These are phyloP conservation scores for Zoysia pacifica DNA, from an alignment of 176 grass and related monocot species.

Conservation along the genomic window DNA sequence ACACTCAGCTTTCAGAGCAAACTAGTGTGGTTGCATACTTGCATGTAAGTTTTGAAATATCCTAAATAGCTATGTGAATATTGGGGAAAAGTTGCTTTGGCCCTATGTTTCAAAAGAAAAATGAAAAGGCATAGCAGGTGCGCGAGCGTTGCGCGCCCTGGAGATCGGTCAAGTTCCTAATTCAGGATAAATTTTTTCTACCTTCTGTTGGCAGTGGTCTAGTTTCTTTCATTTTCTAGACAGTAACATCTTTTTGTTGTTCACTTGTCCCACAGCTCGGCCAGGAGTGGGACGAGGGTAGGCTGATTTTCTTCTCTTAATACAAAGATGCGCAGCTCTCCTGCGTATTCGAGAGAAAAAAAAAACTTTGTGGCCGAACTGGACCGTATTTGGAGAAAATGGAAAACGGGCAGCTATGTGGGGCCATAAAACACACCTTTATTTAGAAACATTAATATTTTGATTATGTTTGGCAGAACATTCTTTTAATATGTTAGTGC, in stretches of 20 bases:
- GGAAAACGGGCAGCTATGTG: not conserved
- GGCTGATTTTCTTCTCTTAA: too few species aligned
- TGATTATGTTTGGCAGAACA: not conserved
- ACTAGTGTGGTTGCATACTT: not conserved
- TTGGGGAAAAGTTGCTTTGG: not conserved
- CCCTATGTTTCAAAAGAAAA: not conserved
- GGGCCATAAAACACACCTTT: not conserved
- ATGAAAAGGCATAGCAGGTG: not conserved
- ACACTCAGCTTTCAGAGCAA: not conserved
- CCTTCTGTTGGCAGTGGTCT: too few species aligned
- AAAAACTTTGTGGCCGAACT: not conserved
- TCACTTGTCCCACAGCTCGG: too few species aligned
- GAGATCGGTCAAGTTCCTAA: too few species aligned
- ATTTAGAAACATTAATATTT: not conserved
- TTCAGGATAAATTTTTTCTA: too few species aligned
- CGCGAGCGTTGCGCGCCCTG: too few species aligned
- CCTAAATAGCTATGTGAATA: not conserved
- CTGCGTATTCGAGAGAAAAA: too few species aligned
- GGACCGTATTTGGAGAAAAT: not conserved
- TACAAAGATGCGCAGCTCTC: too few species aligned
- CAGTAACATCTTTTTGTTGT: too few species aligned
- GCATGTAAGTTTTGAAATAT: not conserved
- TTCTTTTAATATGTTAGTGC: not conserved
- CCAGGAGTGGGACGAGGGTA: too few species aligned
- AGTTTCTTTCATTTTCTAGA: too few species aligned